A percentile compares a stretch with the other conserved stretches of the same genome.
These are phyloP conservation scores for Lactifluus volemus DNA, from an alignment of 768 basidiomycete genomes.

Conservation along the genomic window DNA sequence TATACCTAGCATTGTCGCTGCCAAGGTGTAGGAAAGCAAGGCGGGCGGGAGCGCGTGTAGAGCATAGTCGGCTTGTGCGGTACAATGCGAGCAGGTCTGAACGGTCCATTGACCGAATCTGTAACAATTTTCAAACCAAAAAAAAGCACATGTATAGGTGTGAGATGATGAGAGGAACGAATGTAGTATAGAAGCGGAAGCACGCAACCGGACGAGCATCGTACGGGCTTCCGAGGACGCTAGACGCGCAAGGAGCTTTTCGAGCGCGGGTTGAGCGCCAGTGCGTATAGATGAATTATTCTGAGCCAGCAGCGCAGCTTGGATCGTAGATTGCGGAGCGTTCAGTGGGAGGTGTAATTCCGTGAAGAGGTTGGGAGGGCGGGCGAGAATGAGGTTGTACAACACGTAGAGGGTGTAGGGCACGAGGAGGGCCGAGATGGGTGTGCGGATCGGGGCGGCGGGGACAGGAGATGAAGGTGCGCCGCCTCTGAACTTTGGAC, in stretches of 20 bases:
- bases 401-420: slow-evolving; percentile 15
- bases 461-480: not conserved
- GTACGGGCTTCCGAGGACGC: slow-evolving; percentile 16
- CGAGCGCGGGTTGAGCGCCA: not conserved
- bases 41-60: slow-evolving; percentile 15
- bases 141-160: too few relatives aligned
- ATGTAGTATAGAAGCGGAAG: not conserved
- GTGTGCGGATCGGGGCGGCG: slow-evolving; percentile 1
- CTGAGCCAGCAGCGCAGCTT: not conserved
- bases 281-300: not conserved
- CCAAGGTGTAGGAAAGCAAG: slow-evolving; percentile 16
- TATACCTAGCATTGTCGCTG: slow-evolving; percentile 8
- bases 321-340: slow-evolving; percentile 5
- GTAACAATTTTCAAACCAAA: too few relatives aligned
- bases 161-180: not conserved
- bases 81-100: slow-evolving; percentile 17
- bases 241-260: slow-evolving; percentile 15
- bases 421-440: slow-evolving; percentile 4
- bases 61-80: slow-evolving; percentile 9
- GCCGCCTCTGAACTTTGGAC: not conserved
- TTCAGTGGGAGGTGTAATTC: slow-evolving; percentile 12
- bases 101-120: slow-evolving; percentile 16
- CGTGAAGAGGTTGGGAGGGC: slow-evolving; percentile 18
- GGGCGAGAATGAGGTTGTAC: slow-evolving; percentile 7
- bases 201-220: slow-evolving; percentile 16